A percentile compares a stretch with the other conserved stretches of the same genome.
phyloP scores from a whole-genome alignment of 345 rosid species.

The Sisymbrium irio region DNA sequence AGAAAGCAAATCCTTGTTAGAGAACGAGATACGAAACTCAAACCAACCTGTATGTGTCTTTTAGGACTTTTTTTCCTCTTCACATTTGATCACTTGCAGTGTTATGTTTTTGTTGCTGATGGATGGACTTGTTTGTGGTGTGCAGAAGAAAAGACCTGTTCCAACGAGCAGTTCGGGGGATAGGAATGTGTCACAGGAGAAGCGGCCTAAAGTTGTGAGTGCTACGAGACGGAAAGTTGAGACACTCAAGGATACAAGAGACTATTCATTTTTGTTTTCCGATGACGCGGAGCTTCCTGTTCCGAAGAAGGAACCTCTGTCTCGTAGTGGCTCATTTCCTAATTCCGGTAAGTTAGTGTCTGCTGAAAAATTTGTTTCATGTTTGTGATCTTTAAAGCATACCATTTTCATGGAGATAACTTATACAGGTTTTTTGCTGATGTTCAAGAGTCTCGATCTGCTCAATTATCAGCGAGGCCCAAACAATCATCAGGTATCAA shows the following conservation, averaged over 20 bases:
- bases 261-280: conserved; percentile 80
- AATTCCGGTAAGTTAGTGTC: conserved; percentile 58
- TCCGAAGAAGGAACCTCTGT: conserved; percentile 47
- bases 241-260: conserved; percentile 71
- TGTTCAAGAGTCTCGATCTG: conserved; percentile 74
- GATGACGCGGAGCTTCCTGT: conserved; percentile 74
- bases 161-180: conserved; percentile 37
- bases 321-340: conserved; percentile 41
- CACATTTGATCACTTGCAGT: neutral
- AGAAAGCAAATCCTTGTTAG: conserved; percentile 92
- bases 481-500: conserved; percentile 45
- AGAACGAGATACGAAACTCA: conserved; percentile 53
- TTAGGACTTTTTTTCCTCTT: neutral
- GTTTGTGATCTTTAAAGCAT: conserved; percentile 35
- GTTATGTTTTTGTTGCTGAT: neutral
- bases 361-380: conserved; percentile 7
- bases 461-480: conserved; percentile 49
- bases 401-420: conserved; percentile 59
- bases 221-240: conserved; percentile 61
- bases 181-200: conserved; percentile 37
- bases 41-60: conserved; percentile 46
- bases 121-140: neutral
- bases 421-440: conserved; percentile 68
- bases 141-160: conserved; percentile 58
- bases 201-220: conserved; percentile 41